Percentiles rank a stretch among this genome's conserved stretches.
Evolutionary conservation across 352 stramenopile genomes (phyloP).

Genomic region (Phytopythium sindhum): DNA sequence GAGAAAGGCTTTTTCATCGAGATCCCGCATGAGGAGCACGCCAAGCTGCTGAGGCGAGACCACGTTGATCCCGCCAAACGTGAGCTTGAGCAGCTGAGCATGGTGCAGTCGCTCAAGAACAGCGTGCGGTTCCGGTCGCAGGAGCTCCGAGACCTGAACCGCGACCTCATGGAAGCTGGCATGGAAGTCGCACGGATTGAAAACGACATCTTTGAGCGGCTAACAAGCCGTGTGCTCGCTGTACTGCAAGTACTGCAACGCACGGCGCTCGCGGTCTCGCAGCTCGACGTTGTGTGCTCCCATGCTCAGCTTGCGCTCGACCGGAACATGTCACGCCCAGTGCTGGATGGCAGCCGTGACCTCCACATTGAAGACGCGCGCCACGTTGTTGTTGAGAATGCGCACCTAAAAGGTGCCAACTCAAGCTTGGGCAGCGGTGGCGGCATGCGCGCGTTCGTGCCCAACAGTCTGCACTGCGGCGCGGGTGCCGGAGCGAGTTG

Average conservation of each 20-base stretch:
- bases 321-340: constrained; percentile 52
- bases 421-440: constrained; percentile 15
- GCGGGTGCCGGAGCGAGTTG: constrained; percentile 27
- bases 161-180: constrained; percentile 48
- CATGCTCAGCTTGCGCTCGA: constrained; percentile 68
- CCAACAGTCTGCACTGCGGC: constrained; percentile 65
- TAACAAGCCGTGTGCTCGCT: constrained; percentile 34
- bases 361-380: constrained; percentile 67
- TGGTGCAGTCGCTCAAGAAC: constrained; percentile 73
- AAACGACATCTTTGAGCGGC: constrained; percentile 43
- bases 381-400: constrained; percentile 64
- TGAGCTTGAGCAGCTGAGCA: constrained; percentile 30
- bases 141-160: constrained; percentile 59
- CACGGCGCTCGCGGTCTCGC: constrained; percentile 48
- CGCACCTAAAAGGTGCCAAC: constrained; percentile 50
- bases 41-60: constrained; percentile 30
- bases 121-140: constrained; percentile 62
- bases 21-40: constrained; percentile 57
- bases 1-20: constrained; percentile 72
- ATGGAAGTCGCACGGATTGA: constrained; percentile 55
- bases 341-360: constrained; percentile 49
- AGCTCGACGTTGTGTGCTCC: constrained; percentile 61
- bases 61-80: constrained; percentile 4
- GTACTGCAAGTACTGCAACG: constrained; percentile 29
- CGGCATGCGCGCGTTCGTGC: constrained; percentile 56